phyloP scores from a whole-genome alignment of 1,139 yeast genomes.

The Suhomyces guaymorum region DNA sequence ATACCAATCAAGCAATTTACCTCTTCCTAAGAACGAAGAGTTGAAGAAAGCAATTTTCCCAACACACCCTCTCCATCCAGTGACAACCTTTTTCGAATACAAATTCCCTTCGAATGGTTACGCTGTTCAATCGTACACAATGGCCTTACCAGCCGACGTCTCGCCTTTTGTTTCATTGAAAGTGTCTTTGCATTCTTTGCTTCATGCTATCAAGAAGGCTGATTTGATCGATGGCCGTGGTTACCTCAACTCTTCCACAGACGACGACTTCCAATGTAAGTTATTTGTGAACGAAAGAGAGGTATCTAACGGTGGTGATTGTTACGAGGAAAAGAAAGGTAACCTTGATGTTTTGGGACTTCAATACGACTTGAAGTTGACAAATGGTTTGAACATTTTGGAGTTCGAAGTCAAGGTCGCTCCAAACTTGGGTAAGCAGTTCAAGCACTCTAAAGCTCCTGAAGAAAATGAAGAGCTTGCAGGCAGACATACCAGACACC shows the following conservation, averaged over 20 bases:
- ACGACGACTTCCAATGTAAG: constrained; percentile 46
- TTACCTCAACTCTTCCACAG: constrained; percentile 19
- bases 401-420: constrained; percentile 50
- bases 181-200: constrained; percentile 44
- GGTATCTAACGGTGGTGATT: constrained; percentile 40
- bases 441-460: constrained; percentile 27
- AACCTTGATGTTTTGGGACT: constrained; percentile 30
- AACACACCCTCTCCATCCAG: constrained; percentile 25
- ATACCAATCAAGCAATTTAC: constrained; percentile 20
- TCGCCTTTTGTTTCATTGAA: constrained; percentile 47
- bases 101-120: constrained; percentile 47
- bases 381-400: constrained; percentile 49
- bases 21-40: constrained; percentile 27
- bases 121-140: constrained; percentile 42
- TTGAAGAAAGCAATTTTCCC: constrained; percentile 38
- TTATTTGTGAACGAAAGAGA: constrained; percentile 53
- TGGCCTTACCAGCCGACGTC: constrained; percentile 46
- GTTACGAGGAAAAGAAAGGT: constrained; percentile 33
- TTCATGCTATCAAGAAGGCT: constrained; percentile 34
- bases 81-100: constrained; percentile 42
- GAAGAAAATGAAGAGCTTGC: constrained; percentile 29
- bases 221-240: constrained; percentile 39
- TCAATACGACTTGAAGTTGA: constrained; percentile 51
- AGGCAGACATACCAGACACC: constrained; percentile 52
- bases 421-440: constrained; percentile 36